Conservation (phyloP, 2,329 filamentous ascomycete genomes). For the Nemania sp. region DNA sequence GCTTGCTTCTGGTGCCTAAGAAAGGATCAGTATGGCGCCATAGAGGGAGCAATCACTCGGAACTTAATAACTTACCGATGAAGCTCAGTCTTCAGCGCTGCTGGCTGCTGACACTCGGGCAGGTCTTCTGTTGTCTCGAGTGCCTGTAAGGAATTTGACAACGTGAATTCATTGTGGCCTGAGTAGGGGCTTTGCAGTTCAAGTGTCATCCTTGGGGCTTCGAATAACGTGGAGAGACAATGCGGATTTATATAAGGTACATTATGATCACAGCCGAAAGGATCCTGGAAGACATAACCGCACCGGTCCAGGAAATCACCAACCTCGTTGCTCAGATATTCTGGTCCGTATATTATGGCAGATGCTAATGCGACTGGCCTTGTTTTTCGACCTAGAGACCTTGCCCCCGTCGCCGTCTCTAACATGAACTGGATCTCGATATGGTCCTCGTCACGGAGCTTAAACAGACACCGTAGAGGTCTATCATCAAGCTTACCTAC, state of each 20-base stretch:
- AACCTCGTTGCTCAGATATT: conserved; percentile 4
- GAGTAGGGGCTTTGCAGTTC: conserved; percentile 1
- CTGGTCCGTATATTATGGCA: conserved; percentile 11
- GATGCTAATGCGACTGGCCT: neutral
- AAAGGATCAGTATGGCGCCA: neutral
- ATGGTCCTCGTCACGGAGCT: neutral
- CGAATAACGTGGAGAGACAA: conserved; percentile 14
- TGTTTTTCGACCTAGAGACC: neutral
- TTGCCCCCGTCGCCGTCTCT: neutral
- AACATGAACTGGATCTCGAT: conserved; percentile 12
- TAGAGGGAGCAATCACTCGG: neutral
- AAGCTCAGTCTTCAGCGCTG: conserved; percentile 5
- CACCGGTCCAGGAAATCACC: conserved; percentile 10
- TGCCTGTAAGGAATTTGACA: conserved; percentile 5
- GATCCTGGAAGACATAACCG: conserved; percentile 7
- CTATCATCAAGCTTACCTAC: conserved; percentile 11
- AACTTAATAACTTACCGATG: neutral
- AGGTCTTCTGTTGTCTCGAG: conserved; percentile 3
- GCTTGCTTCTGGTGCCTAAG: too few relatives aligned
- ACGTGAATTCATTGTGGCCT: neutral
- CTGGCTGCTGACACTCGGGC: conserved; percentile 6
- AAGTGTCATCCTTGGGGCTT: conserved; percentile 10
- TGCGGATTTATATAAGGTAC: conserved; percentile 12
- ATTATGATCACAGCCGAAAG: conserved; percentile 5
- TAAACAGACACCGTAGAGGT: conserved; percentile 1